Conservation (phyloP, 768 basidiomycete species). For the Boletus vermiculosoides region DNA sequence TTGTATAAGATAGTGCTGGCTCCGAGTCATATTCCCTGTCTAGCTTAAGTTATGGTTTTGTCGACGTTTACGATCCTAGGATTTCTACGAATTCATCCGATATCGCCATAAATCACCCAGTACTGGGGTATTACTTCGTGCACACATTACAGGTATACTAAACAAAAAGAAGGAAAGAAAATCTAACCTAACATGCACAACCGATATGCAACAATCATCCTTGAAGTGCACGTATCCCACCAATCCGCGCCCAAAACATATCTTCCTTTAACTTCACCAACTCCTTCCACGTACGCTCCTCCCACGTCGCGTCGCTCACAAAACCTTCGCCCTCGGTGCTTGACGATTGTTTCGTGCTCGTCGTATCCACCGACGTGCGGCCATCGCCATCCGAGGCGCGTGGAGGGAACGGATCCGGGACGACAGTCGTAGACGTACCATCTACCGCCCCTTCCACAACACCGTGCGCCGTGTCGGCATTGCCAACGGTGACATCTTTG, state of each 20-base stretch:
- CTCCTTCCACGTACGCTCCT: conserved; percentile 84
- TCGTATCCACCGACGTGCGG: conserved; percentile 20
- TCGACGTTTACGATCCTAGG: background rate
- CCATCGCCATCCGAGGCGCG: conserved; percentile 1
- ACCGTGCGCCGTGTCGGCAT: background rate
- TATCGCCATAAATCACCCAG: too few relatives aligned
- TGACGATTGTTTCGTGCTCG: conserved; percentile 26
- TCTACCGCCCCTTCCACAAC: background rate
- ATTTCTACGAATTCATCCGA: background rate
- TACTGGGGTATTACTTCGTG: background rate
- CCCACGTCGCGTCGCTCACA: conserved; percentile 74
- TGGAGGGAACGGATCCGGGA: background rate
- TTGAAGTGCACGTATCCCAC: conserved; percentile 38
- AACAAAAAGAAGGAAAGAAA: background rate
- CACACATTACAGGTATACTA: background rate
- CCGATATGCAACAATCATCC: background rate
- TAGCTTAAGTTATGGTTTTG: background rate
- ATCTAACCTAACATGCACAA: background rate
- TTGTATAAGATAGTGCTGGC: background rate
- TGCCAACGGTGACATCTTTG: background rate
- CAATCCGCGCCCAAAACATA: conserved; percentile 85
- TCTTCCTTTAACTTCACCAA: conserved; percentile 70
- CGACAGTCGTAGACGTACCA: background rate
- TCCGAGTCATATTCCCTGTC: background rate
- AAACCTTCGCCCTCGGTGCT: conserved; percentile 40